Evolutionary conservation across 1,284 basidiomycete genomes (phyloP).

Genomic region (Ceratobasidium sp.): DNA sequence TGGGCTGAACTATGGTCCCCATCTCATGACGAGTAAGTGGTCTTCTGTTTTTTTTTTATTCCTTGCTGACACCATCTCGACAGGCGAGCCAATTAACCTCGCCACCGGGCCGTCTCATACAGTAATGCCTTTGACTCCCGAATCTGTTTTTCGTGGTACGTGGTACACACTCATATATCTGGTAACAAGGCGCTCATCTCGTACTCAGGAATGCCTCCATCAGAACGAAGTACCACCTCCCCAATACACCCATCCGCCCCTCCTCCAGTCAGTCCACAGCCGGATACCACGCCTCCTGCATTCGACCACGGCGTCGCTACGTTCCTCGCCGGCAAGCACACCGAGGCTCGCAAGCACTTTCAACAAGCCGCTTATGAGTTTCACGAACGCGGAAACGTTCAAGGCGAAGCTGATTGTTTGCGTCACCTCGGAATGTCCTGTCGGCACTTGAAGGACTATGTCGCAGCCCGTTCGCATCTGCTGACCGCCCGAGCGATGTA

Average conservation of each 20-base stretch:
- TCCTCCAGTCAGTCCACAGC: background rate
- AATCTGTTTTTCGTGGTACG: slow-evolving; percentile 8
- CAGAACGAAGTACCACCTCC: background rate
- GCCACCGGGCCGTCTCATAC: background rate
- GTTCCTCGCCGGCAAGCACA: slow-evolving; percentile 28
- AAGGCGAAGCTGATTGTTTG: slow-evolving; percentile 27
- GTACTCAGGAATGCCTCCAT: background rate
- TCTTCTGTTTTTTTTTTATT: background rate
- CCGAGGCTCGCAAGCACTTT: slow-evolving; percentile 21
- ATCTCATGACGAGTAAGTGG: background rate
- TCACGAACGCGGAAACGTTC: slow-evolving; percentile 14
- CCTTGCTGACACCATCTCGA: too few species aligned
- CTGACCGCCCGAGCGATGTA: slow-evolving; percentile 13
- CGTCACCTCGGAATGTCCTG: slow-evolving; percentile 23
- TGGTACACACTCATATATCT: background rate
- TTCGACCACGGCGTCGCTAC: slow-evolving; percentile 12
- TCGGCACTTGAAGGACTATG: slow-evolving; percentile 20
- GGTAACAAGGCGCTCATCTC: background rate
- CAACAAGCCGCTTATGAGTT: slow-evolving; percentile 28
- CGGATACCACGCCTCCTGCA: background rate
- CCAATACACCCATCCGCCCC: background rate
- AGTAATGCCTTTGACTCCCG: slow-evolving; percentile 2
- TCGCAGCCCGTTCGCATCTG: slow-evolving; percentile 9
- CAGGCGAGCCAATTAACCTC: background rate
- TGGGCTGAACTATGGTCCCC: background rate